Evolutionary conservation across 140 eudicot genomes (phyloP), one percentile per base, ranked within the genome.

Genomic region (Bidens hawaiensis): DNA sequence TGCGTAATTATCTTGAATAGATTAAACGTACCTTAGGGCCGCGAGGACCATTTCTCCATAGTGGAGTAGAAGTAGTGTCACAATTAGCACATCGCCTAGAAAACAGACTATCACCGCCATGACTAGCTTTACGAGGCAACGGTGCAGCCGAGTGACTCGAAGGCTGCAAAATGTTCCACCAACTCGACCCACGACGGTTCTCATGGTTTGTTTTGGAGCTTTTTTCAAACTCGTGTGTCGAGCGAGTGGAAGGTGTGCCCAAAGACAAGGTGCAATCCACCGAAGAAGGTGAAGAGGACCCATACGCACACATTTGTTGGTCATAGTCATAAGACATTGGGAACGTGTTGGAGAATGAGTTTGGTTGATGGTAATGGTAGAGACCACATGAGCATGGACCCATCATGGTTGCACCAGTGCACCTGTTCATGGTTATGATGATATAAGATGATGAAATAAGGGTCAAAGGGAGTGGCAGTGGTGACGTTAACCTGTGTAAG

Each of bases 31-130:
- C 99, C 99, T 93, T 93, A 5, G 99, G 99, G 62, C 99, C 99
- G 13, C 96, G 76, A 13, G 99, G 99, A 22, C 99, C 99, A 55
- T 93, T 93, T 30, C 99, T 68, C 99, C 99, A 93, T 9, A 93
- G 96, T 1, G 99, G 99, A 15, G 99, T 93, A 40, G 99, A 88
- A 52, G 99, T 93, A 67, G 99, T 83, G 79, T 93, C 96, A 23
- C 99, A 93, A 45, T 93, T 93, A 45, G 99, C 93, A 15, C 99
- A 93, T 8, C 99, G 84, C 22, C 99, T 81, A 1, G 95, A 85
- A 43, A 82, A 49, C 7, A 93, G 87, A n/a, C 90, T 77, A 63
- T 93, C 98, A 21, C 75, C 65, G 38, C 49, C 55, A 34, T 84
- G 84, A 65, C 21, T 45, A 50, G 64, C 14, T 57, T 76, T 80